Percentiles rank a stretch among this genome's conserved stretches.
Evolutionary conservation across 2,329 filamentous ascomycete genomes (phyloP).

Genomic region (Phyllosticta paracitricarpa): DNA sequence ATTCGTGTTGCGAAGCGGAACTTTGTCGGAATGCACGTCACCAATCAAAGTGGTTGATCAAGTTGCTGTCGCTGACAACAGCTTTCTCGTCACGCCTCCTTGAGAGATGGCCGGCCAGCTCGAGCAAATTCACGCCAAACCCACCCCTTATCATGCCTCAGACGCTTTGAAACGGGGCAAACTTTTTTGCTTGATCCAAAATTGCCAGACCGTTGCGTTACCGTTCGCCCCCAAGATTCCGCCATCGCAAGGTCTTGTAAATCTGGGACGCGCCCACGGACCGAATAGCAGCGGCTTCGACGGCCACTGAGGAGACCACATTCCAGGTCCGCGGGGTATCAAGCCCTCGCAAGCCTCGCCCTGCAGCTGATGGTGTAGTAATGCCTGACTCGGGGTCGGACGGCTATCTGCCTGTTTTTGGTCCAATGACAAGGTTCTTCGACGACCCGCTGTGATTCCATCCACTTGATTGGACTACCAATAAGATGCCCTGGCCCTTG

Average conservation of each 20-base stretch:
- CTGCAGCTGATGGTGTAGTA: background rate
- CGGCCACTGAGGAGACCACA: background rate
- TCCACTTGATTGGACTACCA: background rate
- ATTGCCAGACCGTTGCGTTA: background rate
- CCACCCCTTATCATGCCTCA: background rate
- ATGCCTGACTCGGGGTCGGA: background rate
- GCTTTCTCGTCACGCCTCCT: background rate
- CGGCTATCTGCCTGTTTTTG: background rate
- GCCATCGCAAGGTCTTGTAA: background rate
- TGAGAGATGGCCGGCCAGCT: background rate
- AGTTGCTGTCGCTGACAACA: background rate
- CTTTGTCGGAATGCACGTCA: background rate
- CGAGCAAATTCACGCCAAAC: background rate
- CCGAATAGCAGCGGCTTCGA: background rate
- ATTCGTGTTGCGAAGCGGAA: background rate
- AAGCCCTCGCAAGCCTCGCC: background rate
- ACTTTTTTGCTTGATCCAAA: background rate
- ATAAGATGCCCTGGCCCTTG: background rate
- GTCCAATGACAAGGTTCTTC: background rate
- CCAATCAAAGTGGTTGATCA: background rate
- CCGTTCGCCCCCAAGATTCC: background rate
- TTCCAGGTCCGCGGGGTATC: background rate
- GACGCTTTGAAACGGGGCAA: background rate
- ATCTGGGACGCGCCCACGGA: background rate
- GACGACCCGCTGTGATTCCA: background rate